Base-by-base conservation (phyloP, 163 green algal genomes). In the Chloromonas sp. region DNA sequence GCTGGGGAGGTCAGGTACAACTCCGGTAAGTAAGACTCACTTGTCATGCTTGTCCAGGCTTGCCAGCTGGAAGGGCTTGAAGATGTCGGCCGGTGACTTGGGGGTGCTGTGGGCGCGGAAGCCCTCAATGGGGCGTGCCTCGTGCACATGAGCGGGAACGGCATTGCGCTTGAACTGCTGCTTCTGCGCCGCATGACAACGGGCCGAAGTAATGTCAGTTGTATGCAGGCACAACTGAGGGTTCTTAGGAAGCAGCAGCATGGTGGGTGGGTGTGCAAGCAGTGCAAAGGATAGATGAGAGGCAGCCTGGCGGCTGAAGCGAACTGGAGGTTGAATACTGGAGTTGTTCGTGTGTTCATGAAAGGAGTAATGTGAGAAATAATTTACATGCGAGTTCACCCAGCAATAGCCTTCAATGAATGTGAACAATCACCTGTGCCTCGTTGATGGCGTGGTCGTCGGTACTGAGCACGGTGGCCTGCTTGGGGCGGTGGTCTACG, bases 61-160 rank as follows among this genome's bases (percentile, higher is more conserved):
- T 3, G 87, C 82, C 36, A 90, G 87, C 61, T 90, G 71, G 84
- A 90, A 90, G 60, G 87, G 87, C 79, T 85, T 81, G 70, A 87
- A 90, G 0, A 89, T 15, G 0, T 58, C 82, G 3, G 81, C 3
- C 1, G 87, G 87, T 13, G 82, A 76, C 84, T 90, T 88, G 79
- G 87, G 87, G 58, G 58, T 1, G 14, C 59, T 82, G 14, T 77
- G 70, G 11, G 60, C 59, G 58, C 61, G 58, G 58, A 61, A 61
- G 62, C 81, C 81, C 70, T 85, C 84, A 60, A 89, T 84, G 60
- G 87, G 82, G n/a, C 82, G 61, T 11, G 70, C n/a, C 83, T 90
- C 84, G 78, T 85, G 77, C 82, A 90, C 78, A 70, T 87, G 82
- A 84, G 87, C 87, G 61, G 87, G 87, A 61, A 90, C 87, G 1